Conservation (phyloP, 148 eudicot species). For the Arctostaphylos glauca region DNA sequence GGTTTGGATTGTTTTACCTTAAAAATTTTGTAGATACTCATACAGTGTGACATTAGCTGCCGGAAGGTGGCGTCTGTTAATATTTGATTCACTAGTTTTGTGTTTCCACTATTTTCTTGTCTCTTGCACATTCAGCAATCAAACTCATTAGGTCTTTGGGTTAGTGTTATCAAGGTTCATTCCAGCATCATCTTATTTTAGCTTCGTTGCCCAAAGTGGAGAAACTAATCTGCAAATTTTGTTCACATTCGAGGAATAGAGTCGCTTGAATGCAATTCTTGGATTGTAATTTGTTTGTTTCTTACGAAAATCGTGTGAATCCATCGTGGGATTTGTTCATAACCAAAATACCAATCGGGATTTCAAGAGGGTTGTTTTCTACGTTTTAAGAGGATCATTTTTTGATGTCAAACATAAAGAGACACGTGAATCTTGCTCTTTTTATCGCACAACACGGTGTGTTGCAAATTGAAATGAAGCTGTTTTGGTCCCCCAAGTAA, state of each 20-base stretch:
- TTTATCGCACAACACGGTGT: no score
- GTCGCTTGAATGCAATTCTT: neutral
- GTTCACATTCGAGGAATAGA: neutral
- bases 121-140: neutral
- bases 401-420: no score
- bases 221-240: neutral
- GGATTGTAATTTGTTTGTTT: neutral
- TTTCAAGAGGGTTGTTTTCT: neutral
- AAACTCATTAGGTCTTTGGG: neutral
- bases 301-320: no score
- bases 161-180: neutral
- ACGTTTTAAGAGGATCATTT: neutral
- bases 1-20: constrained; percentile 5
- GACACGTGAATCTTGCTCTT: no score
- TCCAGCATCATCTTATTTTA: neutral
- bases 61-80: no score
- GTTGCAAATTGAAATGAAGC: no score
- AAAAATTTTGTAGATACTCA: neutral
- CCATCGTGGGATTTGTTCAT: neutral
- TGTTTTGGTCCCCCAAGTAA: no score
- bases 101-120: neutral
- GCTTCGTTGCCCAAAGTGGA: neutral
- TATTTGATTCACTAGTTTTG: neutral
- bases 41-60: neutral
- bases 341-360: neutral